phyloP scores from a whole-genome alignment of 2,329 filamentous ascomycete genomes.

The Ophidiomyces ophidiicola region DNA sequence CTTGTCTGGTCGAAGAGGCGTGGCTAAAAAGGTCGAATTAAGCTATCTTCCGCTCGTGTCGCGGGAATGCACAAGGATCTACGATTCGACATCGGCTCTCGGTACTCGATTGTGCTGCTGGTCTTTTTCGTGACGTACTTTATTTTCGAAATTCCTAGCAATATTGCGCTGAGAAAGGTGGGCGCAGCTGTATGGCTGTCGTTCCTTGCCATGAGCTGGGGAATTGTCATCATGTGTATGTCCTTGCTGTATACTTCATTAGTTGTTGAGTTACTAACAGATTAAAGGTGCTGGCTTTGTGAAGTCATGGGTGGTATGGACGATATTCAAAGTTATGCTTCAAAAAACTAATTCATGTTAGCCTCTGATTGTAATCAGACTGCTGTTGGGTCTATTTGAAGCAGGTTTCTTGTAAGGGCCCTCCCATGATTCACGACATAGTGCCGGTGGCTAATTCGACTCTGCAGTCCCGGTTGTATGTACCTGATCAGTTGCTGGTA shows the following conservation, averaged over 20 bases:
- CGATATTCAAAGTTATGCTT: not conserved
- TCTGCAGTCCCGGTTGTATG: constrained; percentile 43
- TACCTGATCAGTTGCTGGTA: constrained; percentile 62
- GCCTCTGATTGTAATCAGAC: constrained; percentile 16
- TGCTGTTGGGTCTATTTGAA: constrained; percentile 53
- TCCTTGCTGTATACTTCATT: constrained; percentile 9
- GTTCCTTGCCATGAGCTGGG: constrained; percentile 19
- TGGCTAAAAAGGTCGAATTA: not conserved
- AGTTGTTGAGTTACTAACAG: constrained; percentile 4
- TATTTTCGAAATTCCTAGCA: constrained; percentile 59
- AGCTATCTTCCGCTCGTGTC: constrained; percentile 45
- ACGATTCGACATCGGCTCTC: constrained; percentile 20
- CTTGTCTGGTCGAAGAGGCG: not conserved
- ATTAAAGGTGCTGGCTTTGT: constrained; percentile 13
- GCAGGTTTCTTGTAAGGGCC: constrained; percentile 47
- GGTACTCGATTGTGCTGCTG: constrained; percentile 49
- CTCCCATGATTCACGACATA: constrained; percentile 41
- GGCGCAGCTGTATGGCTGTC: constrained; percentile 35
- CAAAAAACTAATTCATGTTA: not conserved
- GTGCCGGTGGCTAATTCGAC: not conserved
- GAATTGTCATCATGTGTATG: constrained; percentile 16
- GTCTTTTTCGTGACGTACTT: constrained; percentile 65
- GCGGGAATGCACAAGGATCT: constrained; percentile 40
- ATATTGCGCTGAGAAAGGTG: constrained; percentile 53
- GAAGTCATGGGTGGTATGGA: constrained; percentile 9